Conservation (phyloP, 1,139 yeast genomes). For the Yamadazyma buinensis region DNA sequence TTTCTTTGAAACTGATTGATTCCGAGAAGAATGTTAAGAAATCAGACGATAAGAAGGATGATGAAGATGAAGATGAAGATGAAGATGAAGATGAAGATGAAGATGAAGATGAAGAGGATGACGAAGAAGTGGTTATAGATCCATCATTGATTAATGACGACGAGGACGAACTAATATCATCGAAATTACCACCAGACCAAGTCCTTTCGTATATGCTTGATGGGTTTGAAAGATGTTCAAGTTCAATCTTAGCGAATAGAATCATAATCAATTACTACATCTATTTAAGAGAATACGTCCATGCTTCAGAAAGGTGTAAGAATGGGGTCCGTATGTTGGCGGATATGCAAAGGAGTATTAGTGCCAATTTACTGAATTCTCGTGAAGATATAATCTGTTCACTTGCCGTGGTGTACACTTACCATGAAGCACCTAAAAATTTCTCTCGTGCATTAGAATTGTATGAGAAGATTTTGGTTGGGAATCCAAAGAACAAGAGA, state of each 20-base stretch:
- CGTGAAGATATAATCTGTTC: conserved; percentile 60
- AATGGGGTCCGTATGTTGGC: conserved; percentile 60
- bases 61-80: conserved; percentile 17
- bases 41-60: not conserved
- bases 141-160: conserved; percentile 10
- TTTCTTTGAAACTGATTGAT: conserved; percentile 4
- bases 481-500: conserved; percentile 41
- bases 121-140: conserved; percentile 11
- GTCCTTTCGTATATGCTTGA: conserved; percentile 50
- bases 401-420: conserved; percentile 75
- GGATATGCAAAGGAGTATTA: conserved; percentile 42
- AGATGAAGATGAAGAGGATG: conserved; percentile 20
- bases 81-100: conserved; percentile 8
- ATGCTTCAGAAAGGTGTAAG: conserved; percentile 58
- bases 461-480: conserved; percentile 57
- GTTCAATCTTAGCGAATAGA: conserved; percentile 60
- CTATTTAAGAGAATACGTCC: conserved; percentile 59
- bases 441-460: conserved; percentile 69
- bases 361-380: conserved; percentile 47
- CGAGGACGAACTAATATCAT: conserved; percentile 8
- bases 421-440: conserved; percentile 87
- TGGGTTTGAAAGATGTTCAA: conserved; percentile 46
- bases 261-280: conserved; percentile 61
- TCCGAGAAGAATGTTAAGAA: no score
- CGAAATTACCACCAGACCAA: conserved; percentile 44